Percentiles rank a stretch among this genome's conserved stretches.
phyloP scores from a whole-genome alignment of 208 protist genomes.

The Eutreptiella sp. region DNA sequence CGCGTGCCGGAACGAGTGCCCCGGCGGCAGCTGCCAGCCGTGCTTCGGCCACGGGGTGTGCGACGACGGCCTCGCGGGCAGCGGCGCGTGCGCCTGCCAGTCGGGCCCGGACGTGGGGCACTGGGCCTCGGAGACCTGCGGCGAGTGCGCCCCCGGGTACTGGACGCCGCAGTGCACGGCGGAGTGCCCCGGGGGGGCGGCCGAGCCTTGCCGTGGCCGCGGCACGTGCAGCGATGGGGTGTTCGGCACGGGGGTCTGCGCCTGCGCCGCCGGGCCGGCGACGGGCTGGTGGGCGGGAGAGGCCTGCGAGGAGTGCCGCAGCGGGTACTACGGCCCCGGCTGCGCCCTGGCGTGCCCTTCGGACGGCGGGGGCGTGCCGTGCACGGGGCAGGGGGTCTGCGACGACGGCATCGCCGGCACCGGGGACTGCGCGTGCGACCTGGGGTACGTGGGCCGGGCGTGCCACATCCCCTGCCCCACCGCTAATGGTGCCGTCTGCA shows the following conservation, averaged over 20 bases:
- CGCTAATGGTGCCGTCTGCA: too few species aligned
- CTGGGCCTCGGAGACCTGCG: background rate
- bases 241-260: conserved; percentile 33
- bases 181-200: background rate
- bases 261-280: conserved; percentile 26
- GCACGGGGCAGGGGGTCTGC: conserved; percentile 20
- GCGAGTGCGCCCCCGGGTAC: background rate
- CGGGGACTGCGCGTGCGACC: conserved; percentile 19
- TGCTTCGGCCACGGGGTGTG: conserved; percentile 25
- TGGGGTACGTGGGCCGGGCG: too few species aligned
- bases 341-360: conserved; percentile 25
- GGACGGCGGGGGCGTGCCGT: background rate
- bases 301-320: conserved; percentile 15
- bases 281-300: conserved; percentile 24
- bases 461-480: too few species aligned
- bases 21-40: conserved; percentile 18
- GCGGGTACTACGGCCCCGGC: conserved; percentile 13
- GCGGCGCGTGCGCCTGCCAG: conserved; percentile 12
- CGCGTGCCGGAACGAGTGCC: conserved; percentile 22
- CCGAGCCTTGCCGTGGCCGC: conserved; percentile 11
- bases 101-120: background rate
- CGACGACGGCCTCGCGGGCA: conserved; percentile 3
- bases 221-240: conserved; percentile 23
- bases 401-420: conserved; percentile 2
- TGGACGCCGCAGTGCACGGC: background rate